Conservation (phyloP, 2,329 filamentous ascomycete genomes). For the Sporothrix protearum region DNA sequence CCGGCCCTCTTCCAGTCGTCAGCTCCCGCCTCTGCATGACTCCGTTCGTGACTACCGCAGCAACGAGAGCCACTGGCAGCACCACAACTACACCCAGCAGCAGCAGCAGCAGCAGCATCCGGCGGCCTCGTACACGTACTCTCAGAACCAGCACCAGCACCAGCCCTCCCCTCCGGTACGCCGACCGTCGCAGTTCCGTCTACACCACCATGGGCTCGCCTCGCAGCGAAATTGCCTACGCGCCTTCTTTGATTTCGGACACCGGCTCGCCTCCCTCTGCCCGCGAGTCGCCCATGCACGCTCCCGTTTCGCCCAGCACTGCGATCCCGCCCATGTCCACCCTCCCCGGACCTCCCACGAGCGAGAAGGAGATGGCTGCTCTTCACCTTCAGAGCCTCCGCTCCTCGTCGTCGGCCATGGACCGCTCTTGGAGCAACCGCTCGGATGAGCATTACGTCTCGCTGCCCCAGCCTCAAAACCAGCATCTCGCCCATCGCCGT, state of each 20-base stretch:
- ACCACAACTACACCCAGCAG: not conserved
- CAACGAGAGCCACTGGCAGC: not conserved
- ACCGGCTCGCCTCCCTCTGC: conserved; percentile 57
- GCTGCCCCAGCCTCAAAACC: not conserved
- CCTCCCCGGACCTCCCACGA: not conserved
- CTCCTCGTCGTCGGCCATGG: not conserved
- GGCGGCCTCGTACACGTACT: not conserved
- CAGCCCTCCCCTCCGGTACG: not conserved
- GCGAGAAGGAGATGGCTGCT: conserved; percentile 7
- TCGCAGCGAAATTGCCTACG: conserved; percentile 48
- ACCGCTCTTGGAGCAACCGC: conserved; percentile 15
- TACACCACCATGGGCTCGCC: conserved; percentile 43
- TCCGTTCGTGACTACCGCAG: not conserved
- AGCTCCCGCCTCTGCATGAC: not conserved
- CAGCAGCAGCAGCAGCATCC: conserved; percentile 1
- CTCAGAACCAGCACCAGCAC: not conserved
- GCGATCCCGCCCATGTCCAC: not conserved
- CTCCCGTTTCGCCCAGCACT: conserved; percentile 31
- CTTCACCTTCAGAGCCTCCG: not conserved
- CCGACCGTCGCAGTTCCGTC: conserved; percentile 14
- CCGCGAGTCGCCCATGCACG: conserved; percentile 36
- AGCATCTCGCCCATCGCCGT: not conserved
- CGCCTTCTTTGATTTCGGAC: conserved; percentile 68
- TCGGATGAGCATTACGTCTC: not conserved
- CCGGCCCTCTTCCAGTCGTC: not conserved